phyloP scores from a whole-genome alignment of 305 asterid genomes.

The Fraxinus baroniana region DNA sequence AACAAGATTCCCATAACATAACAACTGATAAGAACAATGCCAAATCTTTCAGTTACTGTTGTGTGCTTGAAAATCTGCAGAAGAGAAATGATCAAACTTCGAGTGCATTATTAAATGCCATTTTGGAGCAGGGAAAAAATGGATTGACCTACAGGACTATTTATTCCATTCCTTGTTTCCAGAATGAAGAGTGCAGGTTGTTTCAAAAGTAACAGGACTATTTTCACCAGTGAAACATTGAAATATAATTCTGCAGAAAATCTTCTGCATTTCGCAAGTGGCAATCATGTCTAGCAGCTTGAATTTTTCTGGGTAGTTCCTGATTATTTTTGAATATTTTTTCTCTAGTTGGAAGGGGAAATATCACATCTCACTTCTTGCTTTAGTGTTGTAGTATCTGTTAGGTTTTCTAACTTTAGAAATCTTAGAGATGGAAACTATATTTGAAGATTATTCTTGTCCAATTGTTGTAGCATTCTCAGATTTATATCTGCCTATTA shows the following conservation, averaged over 20 bases:
- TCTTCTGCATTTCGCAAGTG: not conserved
- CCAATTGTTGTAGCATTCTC: not conserved
- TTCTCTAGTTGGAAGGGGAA: not conserved
- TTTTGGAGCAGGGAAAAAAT: not conserved
- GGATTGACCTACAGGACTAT: not conserved
- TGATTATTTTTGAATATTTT: too few relatives aligned
- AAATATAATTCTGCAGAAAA: not conserved
- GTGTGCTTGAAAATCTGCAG: not conserved
- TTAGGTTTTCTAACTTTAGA: not conserved
- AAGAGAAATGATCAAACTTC: not conserved
- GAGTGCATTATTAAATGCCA: not conserved
- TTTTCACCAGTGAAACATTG: not conserved
- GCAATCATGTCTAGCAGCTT: not conserved
- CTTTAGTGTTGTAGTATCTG: not conserved
- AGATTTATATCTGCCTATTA: not conserved
- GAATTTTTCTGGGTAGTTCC: not conserved
- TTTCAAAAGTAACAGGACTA: not conserved
- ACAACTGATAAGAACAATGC: not conserved
- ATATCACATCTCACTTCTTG: not conserved
- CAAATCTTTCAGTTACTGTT: not conserved
- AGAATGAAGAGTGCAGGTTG: not conserved
- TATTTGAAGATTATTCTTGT: not conserved
- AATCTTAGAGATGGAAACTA: not conserved
- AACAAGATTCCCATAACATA: not conserved
- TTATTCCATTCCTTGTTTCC: not conserved